Base-by-base conservation (phyloP, 495 filamentous ascomycete species). In the Neurospora sp. region DNA sequence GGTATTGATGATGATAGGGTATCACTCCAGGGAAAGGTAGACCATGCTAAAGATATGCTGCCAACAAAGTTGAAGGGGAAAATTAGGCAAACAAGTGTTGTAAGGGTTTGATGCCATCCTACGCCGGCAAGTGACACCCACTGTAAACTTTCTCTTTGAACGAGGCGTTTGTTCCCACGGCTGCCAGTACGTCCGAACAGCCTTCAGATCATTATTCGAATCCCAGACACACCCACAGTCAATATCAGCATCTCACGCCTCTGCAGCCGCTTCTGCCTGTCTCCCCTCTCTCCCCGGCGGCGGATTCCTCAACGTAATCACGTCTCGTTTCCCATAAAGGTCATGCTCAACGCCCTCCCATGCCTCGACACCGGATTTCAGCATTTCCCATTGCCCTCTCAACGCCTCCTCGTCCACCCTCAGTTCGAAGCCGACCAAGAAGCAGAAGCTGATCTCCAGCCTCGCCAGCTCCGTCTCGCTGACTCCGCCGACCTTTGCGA, bases 391-490 rank as follows among this genome's bases (percentile, higher is more conserved):
- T 59, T 90, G 88, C 22, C 78, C 76, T 53, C 87, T 81, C 53
- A 97, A 82, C 77, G 85, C 86, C 70, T 90, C 86, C 73, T 86
- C 84, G 77, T 88, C 87, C 12, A 95, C 92, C 27, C 89, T 88
- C 65, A 97, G 83, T 74, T 94, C 92, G 78, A 97, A 97, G 65
- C 93, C 89, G 16, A 88, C 90, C 73, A 96, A 75, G 78, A 94
- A 96, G 81, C 93, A 97, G 78, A 97, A 96, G 78, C 91, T 94
- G 72, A 98, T 91, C 85, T 98, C 95, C 12, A 99, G 82, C 74
- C 90, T 86, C 31, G 89, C 91, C 35, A 99, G 84, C 80, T 98
- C 93, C 22, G 81, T 82, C 77, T 91, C 91, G 75, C 87, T 92
- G 39, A 98, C 93, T 3, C 96, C 96, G 16, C 96, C 96, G 10